Conservation (phyloP, 1,284 basidiomycete genomes). For the Trichosporon asahii region DNA sequence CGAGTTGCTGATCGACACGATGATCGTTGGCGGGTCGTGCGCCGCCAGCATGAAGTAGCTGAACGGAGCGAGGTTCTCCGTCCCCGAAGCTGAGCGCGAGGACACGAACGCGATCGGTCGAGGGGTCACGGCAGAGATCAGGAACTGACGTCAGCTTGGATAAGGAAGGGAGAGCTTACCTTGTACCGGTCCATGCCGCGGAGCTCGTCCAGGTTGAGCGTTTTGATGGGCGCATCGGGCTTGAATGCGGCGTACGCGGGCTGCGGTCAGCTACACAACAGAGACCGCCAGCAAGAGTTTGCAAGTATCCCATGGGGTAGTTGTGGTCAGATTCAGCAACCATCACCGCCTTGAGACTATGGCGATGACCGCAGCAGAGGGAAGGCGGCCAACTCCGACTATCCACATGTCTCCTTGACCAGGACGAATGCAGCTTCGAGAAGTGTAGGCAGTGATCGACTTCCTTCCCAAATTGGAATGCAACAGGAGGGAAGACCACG, state of each 20-base stretch:
- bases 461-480: too few relatives aligned
- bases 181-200: conserved; percentile 47
- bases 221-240: conserved; percentile 54
- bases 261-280: conserved; percentile 26
- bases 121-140: conserved; percentile 34
- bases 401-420: too few relatives aligned
- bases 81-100: conserved; percentile 59
- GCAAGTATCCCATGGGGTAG: too few relatives aligned
- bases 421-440: too few relatives aligned
- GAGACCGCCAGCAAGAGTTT: too few relatives aligned
- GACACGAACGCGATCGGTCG: conserved; percentile 73
- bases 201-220: conserved; percentile 58
- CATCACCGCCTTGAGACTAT: too few relatives aligned
- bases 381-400: background rate
- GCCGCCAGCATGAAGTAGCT: conserved; percentile 55
- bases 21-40: conserved; percentile 64
- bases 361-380: too few relatives aligned
- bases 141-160: background rate
- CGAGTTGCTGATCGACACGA: conserved; percentile 57
- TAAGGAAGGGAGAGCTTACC: conserved; percentile 44
- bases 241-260: conserved; percentile 47
- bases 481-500: too few relatives aligned
- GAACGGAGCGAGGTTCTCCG: conserved; percentile 56
- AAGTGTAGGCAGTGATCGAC: too few relatives aligned
- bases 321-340: too few relatives aligned